Evolutionary conservation across 2,329 filamentous ascomycete genomes (phyloP).

Genomic region (Fusarium sacchari): DNA sequence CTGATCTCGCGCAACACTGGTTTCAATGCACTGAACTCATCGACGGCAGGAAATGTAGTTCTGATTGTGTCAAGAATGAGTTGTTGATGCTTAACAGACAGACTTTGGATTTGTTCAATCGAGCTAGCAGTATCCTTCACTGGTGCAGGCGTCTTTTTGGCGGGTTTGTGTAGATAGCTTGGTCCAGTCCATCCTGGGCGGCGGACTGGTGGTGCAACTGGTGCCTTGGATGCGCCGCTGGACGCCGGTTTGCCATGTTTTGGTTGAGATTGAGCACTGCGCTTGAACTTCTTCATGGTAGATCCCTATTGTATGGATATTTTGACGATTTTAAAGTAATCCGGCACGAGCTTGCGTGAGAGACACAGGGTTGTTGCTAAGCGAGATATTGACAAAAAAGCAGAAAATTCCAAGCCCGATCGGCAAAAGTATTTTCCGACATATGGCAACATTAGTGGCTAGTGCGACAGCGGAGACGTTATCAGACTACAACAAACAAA

Average conservation of each 20-base stretch:
- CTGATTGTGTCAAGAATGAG: constrained; percentile 18
- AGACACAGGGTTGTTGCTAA: neutral
- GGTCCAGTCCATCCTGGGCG: constrained; percentile 15
- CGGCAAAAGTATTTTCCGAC: constrained; percentile 9
- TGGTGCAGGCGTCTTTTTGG: neutral
- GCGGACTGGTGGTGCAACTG: constrained; percentile 2
- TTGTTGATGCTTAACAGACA: neutral
- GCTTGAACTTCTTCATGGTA: constrained; percentile 3
- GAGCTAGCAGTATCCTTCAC: neutral
- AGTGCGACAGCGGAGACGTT: neutral
- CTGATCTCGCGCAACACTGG: constrained; percentile 3
- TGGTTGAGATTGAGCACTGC: constrained; percentile 11
- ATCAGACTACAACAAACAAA: neutral
- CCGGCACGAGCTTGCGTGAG: neutral
- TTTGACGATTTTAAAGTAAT: neutral
- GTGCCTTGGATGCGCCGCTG: constrained; percentile 12
- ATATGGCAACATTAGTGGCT: neutral
- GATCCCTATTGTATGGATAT: accelerated
- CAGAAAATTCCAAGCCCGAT: neutral
- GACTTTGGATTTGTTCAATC: neutral
- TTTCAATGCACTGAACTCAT: neutral
- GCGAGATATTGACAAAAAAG: neutral
- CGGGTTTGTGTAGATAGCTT: constrained; percentile 7
- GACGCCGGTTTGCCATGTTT: constrained; percentile 1
- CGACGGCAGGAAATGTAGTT: neutral